Evolutionary conservation across 192 early-diverging fungal species (phyloP).

Genomic region (Chytriomyces sp.): DNA sequence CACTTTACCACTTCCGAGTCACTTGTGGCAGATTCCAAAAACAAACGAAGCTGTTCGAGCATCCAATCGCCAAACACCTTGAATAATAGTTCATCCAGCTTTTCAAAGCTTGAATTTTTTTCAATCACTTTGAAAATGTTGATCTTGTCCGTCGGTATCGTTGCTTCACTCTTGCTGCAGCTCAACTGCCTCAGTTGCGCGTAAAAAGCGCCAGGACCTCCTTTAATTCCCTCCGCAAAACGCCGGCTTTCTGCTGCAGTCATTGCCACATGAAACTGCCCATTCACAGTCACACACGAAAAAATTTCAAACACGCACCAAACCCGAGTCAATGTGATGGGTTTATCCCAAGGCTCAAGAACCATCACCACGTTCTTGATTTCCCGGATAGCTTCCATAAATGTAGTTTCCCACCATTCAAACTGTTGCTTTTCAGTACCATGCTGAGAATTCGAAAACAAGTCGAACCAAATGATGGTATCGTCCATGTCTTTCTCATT

Average conservation of each 20-base stretch:
- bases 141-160: not conserved
- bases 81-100: not conserved
- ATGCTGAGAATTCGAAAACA: slow-evolving; percentile 39
- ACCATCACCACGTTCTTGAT: slow-evolving; percentile 35
- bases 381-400: slow-evolving; percentile 27
- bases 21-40: not conserved
- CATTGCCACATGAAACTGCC: slow-evolving; percentile 32
- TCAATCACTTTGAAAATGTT: not conserved
- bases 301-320: slow-evolving; percentile 41
- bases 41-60: not conserved
- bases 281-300: slow-evolving; percentile 15
- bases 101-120: not conserved
- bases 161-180: not conserved
- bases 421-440: slow-evolving; percentile 8
- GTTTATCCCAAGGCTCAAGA: slow-evolving; percentile 2
- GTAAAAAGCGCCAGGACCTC: not conserved
- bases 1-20: not conserved
- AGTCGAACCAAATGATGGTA: slow-evolving; percentile 38
- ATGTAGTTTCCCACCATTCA: slow-evolving; percentile 34
- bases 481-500: not conserved
- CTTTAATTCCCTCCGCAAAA: not conserved
- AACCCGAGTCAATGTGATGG: not conserved
- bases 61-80: slow-evolving; percentile 7
- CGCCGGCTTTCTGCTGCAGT: not conserved
- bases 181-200: not conserved